Percentiles rank a stretch among this genome's conserved stretches.
These are phyloP conservation scores for Aspergillus pseudoterreus DNA, from an alignment of 2,329 filamentous ascomycete species.

Conservation along the genomic window DNA sequence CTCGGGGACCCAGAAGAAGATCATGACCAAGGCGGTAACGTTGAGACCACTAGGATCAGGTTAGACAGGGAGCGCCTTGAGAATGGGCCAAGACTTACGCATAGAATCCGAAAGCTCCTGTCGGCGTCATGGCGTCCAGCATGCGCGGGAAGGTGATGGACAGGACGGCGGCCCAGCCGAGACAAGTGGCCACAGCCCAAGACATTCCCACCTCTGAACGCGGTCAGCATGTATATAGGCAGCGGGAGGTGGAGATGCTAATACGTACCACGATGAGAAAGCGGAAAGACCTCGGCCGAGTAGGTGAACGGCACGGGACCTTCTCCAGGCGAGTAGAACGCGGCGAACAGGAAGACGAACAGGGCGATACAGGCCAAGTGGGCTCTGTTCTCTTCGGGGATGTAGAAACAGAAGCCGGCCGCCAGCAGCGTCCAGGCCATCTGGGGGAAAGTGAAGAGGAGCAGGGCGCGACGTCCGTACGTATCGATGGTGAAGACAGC, in stretches of 20 bases:
- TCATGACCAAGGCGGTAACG: constrained; percentile 58
- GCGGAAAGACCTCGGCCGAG: constrained; percentile 53
- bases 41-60: constrained; percentile 48
- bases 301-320: constrained; percentile 54
- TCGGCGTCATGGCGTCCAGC: constrained; percentile 45
- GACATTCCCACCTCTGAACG: constrained; percentile 46
- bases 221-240: constrained; percentile 4
- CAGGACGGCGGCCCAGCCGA: constrained; percentile 49
- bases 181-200: constrained; percentile 43
- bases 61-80: neutral
- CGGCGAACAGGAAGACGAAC: constrained; percentile 63
- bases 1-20: constrained; percentile 59
- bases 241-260: neutral
- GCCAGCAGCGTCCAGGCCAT: constrained; percentile 66
- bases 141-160: constrained; percentile 50
- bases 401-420: constrained; percentile 58
- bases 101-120: constrained; percentile 61
- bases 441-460: constrained; percentile 64
- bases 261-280: constrained; percentile 49
- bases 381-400: constrained; percentile 39
- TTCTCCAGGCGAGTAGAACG: constrained; percentile 63
- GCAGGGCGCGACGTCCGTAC: constrained; percentile 59
- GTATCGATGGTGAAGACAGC: constrained; percentile 66
- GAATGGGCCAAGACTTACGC: constrained; percentile 28
- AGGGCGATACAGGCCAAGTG: constrained; percentile 55